Evolutionary conservation across 805 yeast genomes (phyloP), one percentile per base, ranked within the genome.

Genomic region (Candida tibetensis): DNA sequence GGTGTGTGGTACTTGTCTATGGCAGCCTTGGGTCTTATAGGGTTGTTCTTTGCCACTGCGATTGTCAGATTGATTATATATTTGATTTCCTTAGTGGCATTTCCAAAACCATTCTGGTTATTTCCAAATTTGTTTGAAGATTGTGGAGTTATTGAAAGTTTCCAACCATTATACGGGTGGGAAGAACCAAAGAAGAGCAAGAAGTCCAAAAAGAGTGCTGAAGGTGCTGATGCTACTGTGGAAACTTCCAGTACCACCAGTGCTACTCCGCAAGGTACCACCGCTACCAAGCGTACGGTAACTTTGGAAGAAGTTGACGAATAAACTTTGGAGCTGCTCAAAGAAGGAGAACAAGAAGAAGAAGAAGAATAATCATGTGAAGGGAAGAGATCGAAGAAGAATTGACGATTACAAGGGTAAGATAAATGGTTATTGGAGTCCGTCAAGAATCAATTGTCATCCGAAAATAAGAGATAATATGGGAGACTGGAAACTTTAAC

Each of bases 71-170:
- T 90, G 57, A 70, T 90, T 28, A 57, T 93, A 17, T 87, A 80
- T 51, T 49, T 74, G 17, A 49, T 84, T 36, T 76, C 89, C 0
- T 74, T 76, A 47, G 65, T 82, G 33, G 62, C 76, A 1, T 65
- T 74, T 40, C 76, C 79, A 5, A 79, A 79, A 30, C 95, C 95
- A n/a, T 74, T 93, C 58, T 93, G 99, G 99, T 59, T 93, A 32
- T 91, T 88, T 74, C 99, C 99, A 40, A 91, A 91, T 58, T 71
- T 93, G 56, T 93, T 90, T 64, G 99, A 82, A 45, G 99, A 93
- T 57, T 90, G 95, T 52, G 96, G 97, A 17, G 84, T 93, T 46
- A 56, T 91, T 43, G 98, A 91, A 42, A 85, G 95, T 69, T 93
- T 93, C 69, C 74, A 74, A 48, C 99, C 99, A 3, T 49, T 82